Conservation (phyloP, 2,329 filamentous ascomycete genomes). For the Neocucurbitaria cava region DNA sequence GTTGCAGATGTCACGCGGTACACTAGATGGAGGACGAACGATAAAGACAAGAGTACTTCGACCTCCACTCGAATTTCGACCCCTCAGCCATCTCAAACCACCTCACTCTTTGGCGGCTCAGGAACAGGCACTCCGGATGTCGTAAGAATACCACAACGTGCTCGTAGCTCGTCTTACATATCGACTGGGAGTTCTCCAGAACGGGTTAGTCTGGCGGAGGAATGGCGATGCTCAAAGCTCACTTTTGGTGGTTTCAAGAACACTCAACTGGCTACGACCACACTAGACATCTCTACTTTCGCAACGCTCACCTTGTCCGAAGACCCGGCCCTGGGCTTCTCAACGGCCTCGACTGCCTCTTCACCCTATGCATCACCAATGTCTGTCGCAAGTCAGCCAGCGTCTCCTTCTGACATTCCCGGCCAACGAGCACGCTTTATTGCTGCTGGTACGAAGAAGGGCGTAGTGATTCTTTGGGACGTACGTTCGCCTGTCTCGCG, state of each 20-base stretch:
- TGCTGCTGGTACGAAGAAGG: constrained; percentile 79
- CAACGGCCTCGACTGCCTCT: constrained; percentile 60
- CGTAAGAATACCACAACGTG: constrained; percentile 21
- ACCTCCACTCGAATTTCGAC: constrained; percentile 23
- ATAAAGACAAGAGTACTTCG: constrained; percentile 30
- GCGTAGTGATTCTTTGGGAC: constrained; percentile 85
- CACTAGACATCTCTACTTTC: constrained; percentile 77
- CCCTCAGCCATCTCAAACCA: constrained; percentile 21
- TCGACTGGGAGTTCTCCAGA: constrained; percentile 49
- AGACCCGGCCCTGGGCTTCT: constrained; percentile 73
- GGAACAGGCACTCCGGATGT: constrained; percentile 35
- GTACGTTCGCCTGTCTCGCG: constrained; percentile 70
- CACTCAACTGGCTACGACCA: constrained; percentile 71
- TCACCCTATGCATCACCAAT: constrained; percentile 62
- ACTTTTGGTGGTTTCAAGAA: constrained; percentile 66
- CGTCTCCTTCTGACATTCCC: constrained; percentile 69
- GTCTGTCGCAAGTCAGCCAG: constrained; percentile 55
- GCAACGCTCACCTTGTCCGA: constrained; percentile 76
- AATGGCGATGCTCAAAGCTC: constrained; percentile 71
- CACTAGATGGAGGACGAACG: constrained; percentile 60
- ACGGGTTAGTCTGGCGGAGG: constrained; percentile 55
- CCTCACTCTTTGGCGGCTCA: constrained; percentile 61
- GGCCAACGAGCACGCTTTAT: constrained; percentile 84
- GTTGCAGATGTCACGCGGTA: constrained; percentile 63
- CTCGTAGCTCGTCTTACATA: constrained; percentile 41